Evolutionary conservation across 148 eudicot species (phyloP).

Genomic region (Selenicereus undatus): DNA sequence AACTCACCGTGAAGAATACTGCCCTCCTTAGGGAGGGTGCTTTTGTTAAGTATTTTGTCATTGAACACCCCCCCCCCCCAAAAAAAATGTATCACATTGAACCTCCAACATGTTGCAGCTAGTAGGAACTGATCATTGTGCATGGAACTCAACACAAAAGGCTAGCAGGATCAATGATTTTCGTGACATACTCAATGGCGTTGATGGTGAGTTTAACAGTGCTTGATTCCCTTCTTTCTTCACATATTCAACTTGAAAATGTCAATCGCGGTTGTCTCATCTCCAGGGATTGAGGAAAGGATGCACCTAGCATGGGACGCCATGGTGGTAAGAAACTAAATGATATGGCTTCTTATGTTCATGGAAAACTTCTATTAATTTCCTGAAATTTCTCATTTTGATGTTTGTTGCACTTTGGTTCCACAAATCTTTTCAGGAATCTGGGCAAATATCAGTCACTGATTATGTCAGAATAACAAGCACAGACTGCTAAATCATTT

Average conservation of each 20-base stretch:
- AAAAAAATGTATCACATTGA: not conserved
- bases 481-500: slow-evolving; percentile 68
- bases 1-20: no score
- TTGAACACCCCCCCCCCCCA: no score
- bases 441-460: slow-evolving; percentile 79
- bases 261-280: not conserved
- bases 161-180: slow-evolving; percentile 82
- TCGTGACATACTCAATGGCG: slow-evolving; percentile 92
- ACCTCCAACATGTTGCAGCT: slow-evolving; percentile 45
- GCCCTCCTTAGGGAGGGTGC: no score
- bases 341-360: not conserved
- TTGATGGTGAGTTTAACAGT: slow-evolving; percentile 54
- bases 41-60: no score
- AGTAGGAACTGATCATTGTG: slow-evolving; percentile 96
- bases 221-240: not conserved
- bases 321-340: slow-evolving; percentile 71
- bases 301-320: slow-evolving; percentile 93
- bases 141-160: slow-evolving; percentile 85
- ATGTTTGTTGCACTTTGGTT: not conserved
- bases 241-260: not conserved
- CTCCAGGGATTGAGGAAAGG: slow-evolving; percentile 85
- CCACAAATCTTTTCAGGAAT: slow-evolving; percentile 44
- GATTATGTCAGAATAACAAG: slow-evolving; percentile 95
- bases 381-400: not conserved
- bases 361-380: not conserved